Conservation (phyloP, 2,329 filamentous ascomycete species). For the Aureobasidium zeae region DNA sequence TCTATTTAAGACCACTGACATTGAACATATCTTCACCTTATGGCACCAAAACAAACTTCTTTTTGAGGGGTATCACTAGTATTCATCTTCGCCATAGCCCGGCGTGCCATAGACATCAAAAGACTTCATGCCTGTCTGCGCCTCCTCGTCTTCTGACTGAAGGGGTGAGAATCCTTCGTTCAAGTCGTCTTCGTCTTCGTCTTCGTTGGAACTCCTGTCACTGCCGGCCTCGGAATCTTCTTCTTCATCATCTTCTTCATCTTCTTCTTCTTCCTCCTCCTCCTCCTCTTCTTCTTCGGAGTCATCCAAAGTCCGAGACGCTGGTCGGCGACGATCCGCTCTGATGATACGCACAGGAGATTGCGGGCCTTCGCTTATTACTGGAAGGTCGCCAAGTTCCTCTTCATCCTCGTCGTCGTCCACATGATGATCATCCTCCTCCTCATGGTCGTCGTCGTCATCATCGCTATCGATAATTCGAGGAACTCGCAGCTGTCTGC, state of each 20-base stretch:
- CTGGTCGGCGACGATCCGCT: not conserved
- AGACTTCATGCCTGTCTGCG: not conserved
- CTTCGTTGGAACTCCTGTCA: conserved; percentile 9
- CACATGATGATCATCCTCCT: too few relatives aligned
- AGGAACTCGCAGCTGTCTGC: not conserved
- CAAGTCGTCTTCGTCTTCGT: conserved; percentile 10
- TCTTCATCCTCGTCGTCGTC: too few relatives aligned
- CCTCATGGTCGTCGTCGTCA: not conserved
- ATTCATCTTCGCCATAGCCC: not conserved
- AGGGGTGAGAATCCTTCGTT: conserved; percentile 19
- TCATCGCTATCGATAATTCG: not conserved
- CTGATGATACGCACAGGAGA: too few relatives aligned
- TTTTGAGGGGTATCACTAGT: not conserved
- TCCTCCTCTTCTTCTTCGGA: too few relatives aligned
- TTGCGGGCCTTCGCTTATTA: too few relatives aligned
- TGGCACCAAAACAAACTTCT: too few relatives aligned
- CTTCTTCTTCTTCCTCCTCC: not conserved
- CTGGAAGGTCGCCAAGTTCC: too few relatives aligned
- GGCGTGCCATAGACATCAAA: conserved; percentile 7
- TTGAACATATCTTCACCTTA: too few relatives aligned
- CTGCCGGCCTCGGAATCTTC: not conserved
- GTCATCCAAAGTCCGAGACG: too few relatives aligned
- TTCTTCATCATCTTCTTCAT: not conserved
- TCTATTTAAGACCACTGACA: too few relatives aligned
- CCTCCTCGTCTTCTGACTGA: conserved; percentile 13